Base-by-base conservation (phyloP, 179 eudicot genomes). In the Actinidia polygama region DNA sequence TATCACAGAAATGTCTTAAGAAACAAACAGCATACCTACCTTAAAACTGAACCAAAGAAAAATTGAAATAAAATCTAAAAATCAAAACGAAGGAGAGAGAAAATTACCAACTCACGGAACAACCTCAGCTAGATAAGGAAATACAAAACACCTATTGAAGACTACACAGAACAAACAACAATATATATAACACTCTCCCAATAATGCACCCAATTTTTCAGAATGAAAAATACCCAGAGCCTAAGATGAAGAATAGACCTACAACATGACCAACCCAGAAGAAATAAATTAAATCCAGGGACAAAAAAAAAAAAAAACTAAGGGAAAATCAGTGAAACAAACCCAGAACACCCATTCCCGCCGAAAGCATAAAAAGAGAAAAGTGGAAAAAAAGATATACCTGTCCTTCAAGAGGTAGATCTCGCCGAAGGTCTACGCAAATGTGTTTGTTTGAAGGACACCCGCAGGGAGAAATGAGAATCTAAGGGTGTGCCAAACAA, bases 401-500 rank as follows among this genome's bases (percentile, higher is more conserved):
- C 81, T n/a, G 11, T 6, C 75, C 24, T 55, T 46, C 61, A 15
- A 68, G 75, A 54, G 80, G 81, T 51, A 68, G 84, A 82, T 82
- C 81, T 57, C 69, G 70, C 11, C 57, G 12, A 54, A 54, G 57
- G 57, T 54, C 5, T 54, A 8, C 5, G 57, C 10, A 54, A 54
- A 54, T 54, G 10, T 54, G 57, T 54, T 4, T 54, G 7, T 54
- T 6, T 54, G 57, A 14, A 54, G 57, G 10, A 54, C 15, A 54
- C 3, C 7, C 57, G 44, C 44, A 40, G 44, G 44, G 44, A 40
- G 44, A 30, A 30, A 30, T 30, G 36, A 30, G 36, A 40, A 40
- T 40, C 44, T 0, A 40, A 1, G 44, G 44, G 44, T 40, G 44
- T 40, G 0, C 3, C 44, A 40, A 40, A 40, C 44, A 40, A n/a